phyloP scores from a whole-genome alignment of 2,329 filamentous ascomycete species.

The Venturia nashicola region DNA sequence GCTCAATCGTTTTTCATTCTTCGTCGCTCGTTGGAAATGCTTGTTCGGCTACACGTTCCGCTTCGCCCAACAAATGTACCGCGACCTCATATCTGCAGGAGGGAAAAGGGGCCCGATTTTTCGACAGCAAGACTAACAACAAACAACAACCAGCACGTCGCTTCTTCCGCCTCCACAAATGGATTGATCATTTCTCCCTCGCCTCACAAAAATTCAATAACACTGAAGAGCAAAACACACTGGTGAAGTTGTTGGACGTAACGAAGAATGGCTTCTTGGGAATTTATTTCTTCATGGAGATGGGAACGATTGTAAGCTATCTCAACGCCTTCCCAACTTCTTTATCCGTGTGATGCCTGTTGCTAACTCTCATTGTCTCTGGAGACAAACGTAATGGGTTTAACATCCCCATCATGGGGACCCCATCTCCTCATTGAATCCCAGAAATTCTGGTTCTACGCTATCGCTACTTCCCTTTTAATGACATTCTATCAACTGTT shows the following conservation, averaged over 20 bases:
- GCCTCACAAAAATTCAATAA: background rate
- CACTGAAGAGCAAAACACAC: background rate
- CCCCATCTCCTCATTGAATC: conserved; percentile 43
- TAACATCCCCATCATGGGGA: conserved; percentile 32
- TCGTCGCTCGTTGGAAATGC: too few species aligned
- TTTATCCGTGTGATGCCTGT: too few species aligned
- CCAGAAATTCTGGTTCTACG: conserved; percentile 59
- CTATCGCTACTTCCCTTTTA: conserved; percentile 26
- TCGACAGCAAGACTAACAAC: too few species aligned
- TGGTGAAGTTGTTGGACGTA: background rate
- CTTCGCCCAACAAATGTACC: too few species aligned
- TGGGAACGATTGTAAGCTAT: background rate
- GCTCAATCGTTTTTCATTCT: too few species aligned
- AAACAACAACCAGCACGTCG: background rate
- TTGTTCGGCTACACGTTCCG: too few species aligned
- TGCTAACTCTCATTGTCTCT: background rate
- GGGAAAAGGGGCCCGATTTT: too few species aligned
- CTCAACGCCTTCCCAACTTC: background rate
- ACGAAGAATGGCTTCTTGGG: conserved; percentile 3
- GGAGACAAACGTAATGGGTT: conserved; percentile 37
- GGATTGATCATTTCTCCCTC: conserved; percentile 4
- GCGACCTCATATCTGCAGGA: too few species aligned
- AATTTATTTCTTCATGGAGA: conserved; percentile 1
- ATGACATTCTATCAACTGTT: background rate
- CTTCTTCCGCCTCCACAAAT: conserved; percentile 5